These are phyloP conservation scores for Pilatotrama ljubarskyi DNA, from an alignment of 768 basidiomycete genomes.

Conservation along the genomic window DNA sequence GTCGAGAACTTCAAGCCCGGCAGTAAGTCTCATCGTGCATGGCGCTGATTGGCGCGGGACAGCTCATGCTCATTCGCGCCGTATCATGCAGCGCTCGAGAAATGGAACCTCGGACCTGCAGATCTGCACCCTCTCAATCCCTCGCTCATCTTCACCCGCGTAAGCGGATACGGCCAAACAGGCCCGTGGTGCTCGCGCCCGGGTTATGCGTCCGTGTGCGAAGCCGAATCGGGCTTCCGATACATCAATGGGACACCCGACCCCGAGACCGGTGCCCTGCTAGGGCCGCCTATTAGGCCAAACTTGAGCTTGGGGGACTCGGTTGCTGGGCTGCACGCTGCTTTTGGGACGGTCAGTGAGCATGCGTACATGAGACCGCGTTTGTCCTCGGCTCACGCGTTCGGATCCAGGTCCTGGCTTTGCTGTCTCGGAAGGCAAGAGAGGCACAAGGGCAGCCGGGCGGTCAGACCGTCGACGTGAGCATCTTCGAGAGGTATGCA, in stretches of 20 bases:
- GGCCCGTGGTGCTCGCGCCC: conserved; percentile 72
- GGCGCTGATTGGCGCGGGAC: no score
- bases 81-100: conserved; percentile 67
- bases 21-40: conserved; percentile 56
- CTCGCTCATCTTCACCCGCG: conserved; percentile 86
- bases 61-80: no score
- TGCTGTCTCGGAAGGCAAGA: conserved; percentile 48
- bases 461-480: conserved; percentile 69
- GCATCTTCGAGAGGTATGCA: conserved; percentile 66
- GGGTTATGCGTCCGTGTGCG: conserved; percentile 74
- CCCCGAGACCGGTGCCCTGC: conserved; percentile 48
- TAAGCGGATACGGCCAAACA: conserved; percentile 75
- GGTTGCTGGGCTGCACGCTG: conserved; percentile 69
- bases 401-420: conserved; percentile 52
- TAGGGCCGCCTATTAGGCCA: conserved; percentile 65
- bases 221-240: conserved; percentile 73
- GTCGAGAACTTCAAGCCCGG: conserved; percentile 77
- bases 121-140: conserved; percentile 74
- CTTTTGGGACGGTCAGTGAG: conserved; percentile 64
- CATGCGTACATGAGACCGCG: background rate
- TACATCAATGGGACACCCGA: conserved; percentile 71
- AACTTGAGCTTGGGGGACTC: conserved; percentile 76
- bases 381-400: background rate
- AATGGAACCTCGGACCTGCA: conserved; percentile 63
- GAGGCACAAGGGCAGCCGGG: conserved; percentile 30